phyloP scores from a whole-genome alignment of 495 filamentous ascomycete species.

The Endocarpon pusillum region DNA sequence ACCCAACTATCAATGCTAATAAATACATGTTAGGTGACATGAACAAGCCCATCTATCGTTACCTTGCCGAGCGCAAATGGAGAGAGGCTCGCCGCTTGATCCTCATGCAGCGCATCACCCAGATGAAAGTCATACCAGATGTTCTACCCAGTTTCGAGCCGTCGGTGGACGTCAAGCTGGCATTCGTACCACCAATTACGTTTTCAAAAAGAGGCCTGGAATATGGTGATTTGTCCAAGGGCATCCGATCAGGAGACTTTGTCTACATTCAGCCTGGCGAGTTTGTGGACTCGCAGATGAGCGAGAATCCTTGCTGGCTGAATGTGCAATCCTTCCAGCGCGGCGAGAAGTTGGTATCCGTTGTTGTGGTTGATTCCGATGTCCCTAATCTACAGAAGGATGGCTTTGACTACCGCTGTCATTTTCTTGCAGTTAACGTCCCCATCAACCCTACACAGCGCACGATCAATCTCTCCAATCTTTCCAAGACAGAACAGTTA shows the following conservation, averaged over 20 bases:
- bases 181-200: conserved; percentile 49
- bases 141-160: conserved; percentile 75
- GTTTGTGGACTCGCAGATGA: conserved; percentile 51
- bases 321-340: conserved; percentile 70
- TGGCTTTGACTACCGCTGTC: conserved; percentile 59
- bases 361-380: conserved; percentile 79
- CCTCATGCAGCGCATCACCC: conserved; percentile 69
- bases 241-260: too few relatives aligned
- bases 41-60: conserved; percentile 91
- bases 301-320: conserved; percentile 53
- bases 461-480: conserved; percentile 31
- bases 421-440: conserved; percentile 64
- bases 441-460: conserved; percentile 37
- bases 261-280: conserved; percentile 62
- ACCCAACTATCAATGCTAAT: conserved; percentile 2
- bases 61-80: conserved; percentile 79
- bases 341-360: conserved; percentile 63
- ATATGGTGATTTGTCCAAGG: too few relatives aligned
- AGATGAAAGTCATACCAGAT: conserved; percentile 85
- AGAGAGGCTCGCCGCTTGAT: conserved; percentile 56
- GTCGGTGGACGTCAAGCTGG: conserved; percentile 56
- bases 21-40: conserved; percentile 53
- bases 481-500: conserved; percentile 40
- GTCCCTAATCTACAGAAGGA: conserved; percentile 69
- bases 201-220: too few relatives aligned